Base-by-base conservation (phyloP, 768 basidiomycete species). In the Hericium coralloides region DNA sequence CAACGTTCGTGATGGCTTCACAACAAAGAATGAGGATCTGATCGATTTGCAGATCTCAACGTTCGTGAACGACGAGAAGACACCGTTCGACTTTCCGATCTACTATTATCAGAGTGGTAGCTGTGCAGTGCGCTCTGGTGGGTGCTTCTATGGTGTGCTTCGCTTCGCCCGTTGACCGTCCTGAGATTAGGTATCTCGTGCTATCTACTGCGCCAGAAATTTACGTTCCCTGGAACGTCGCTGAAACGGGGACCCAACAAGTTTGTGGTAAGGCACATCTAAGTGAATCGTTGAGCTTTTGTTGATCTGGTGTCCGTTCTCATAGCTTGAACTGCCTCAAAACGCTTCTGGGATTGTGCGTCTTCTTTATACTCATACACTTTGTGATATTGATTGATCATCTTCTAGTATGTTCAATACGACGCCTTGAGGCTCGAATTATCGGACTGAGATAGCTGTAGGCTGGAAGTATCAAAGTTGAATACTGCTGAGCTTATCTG, bases 41-140 rank as follows among this genome's bases (percentile, higher is more conserved):
- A 31, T 31, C 31, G 31, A 2, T 0, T 31, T 31, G 31, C 36
- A 63, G 62, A 52, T 63, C 38, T 56, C 57, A 26, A 59, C 57
- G 20, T 60, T 58, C 43, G 59, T 63, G n/a, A 63, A 63, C 43
- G 49, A 55, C 25, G 36, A 50, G 14, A 12, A 41, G 7, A 31
- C 36, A 8, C 50, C 59, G 22, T 59, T 65, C 2, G 48, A 49
- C 3, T 67, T 60, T 58, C 54, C 55, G 5, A 65, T 67, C 47
- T 58, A 60, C 23, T 41, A 55, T 38, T 57, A 51, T 48, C 56
- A 68, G 52, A 68, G 67, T 43, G 64, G 65, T 52, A 68, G 67
- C 47, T 68, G 67, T 55, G 67, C 63, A 0, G 62, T 63, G 47
- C 67, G 67, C 2, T 68, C 65, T 6, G 66, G 66, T 66, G 22